phyloP scores from a whole-genome alignment of 139 green algal species.

The Haematococcus sp. region DNA sequence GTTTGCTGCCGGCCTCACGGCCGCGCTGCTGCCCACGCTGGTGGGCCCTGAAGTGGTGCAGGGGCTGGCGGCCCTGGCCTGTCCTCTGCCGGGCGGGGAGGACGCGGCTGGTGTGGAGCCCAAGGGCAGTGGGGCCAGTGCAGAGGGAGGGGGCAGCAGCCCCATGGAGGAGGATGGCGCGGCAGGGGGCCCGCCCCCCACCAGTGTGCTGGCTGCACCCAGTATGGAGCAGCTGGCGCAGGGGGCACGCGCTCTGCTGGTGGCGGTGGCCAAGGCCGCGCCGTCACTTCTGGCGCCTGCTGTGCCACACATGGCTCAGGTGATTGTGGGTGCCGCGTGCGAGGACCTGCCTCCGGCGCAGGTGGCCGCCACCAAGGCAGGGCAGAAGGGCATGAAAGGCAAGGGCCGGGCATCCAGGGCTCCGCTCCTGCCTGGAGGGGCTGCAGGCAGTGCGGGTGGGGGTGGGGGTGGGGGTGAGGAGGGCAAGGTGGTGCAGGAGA shows the following conservation, averaged over 20 bases:
- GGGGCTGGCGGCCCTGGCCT: slow-evolving; percentile 42
- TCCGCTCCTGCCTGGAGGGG: background rate
- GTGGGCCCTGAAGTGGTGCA: slow-evolving; percentile 48
- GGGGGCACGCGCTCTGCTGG: background rate
- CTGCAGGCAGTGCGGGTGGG: background rate
- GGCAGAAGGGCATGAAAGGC: background rate
- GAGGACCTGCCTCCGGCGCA: too few relatives aligned
- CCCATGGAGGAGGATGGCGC: too few relatives aligned
- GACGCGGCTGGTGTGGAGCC: background rate
- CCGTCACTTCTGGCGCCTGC: slow-evolving; percentile 4
- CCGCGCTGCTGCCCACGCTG: slow-evolving; percentile 48
- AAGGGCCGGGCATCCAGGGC: background rate
- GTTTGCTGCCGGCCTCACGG: slow-evolving; percentile 39
- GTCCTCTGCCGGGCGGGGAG: background rate
- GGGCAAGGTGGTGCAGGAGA: too few relatives aligned
- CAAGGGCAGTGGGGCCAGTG: too few relatives aligned
- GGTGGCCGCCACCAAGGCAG: background rate
- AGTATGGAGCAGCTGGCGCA: too few relatives aligned
- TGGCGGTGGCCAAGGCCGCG: slow-evolving; percentile 12
- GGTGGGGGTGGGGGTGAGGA: too few relatives aligned
- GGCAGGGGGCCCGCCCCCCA: too few relatives aligned
- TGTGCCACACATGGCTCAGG: background rate
- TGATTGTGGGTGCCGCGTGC: too few relatives aligned
- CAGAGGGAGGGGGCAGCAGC: too few relatives aligned
- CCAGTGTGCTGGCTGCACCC: too few relatives aligned